A percentile compares a stretch with the other conserved stretches of the same genome.
phyloP scores from a whole-genome alignment of 1,284 basidiomycete species.

The Ustilago tritici region DNA sequence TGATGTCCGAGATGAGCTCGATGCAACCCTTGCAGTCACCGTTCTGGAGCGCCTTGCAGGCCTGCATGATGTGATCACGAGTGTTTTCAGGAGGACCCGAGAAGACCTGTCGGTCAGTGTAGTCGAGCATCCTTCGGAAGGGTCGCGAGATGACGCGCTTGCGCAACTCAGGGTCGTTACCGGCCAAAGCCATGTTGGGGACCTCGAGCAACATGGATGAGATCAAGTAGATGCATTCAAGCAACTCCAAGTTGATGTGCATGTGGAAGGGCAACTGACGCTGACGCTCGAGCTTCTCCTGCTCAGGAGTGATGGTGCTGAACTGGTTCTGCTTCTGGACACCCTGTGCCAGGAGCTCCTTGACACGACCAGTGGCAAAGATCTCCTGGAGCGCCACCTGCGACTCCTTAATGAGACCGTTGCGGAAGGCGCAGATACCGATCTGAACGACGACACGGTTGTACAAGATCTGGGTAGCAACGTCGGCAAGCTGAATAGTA shows the following conservation, averaged over 20 bases:
- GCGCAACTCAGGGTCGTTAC: constrained; percentile 83
- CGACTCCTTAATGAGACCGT: constrained; percentile 92
- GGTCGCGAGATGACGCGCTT: constrained; percentile 89
- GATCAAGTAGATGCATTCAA: constrained; percentile 96
- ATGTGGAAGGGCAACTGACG: constrained; percentile 98
- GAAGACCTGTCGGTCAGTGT: constrained; percentile 97
- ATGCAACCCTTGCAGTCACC: constrained; percentile 97
- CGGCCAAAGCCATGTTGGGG: constrained; percentile 91
- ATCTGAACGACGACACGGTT: constrained; percentile 98
- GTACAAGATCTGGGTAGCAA: constrained; percentile 96
- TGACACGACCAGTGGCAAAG: constrained; percentile 91
- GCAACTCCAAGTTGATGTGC: constrained; percentile 98
- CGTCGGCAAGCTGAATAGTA: constrained; percentile 92
- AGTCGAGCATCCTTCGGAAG: constrained; percentile 94
- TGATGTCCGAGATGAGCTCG: constrained; percentile 93
- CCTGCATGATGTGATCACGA: constrained; percentile 99
- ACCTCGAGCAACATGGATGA: constrained; percentile 99
- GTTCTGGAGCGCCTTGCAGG: constrained; percentile 92
- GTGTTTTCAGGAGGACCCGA: constrained; percentile 99
- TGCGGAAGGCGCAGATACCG: constrained; percentile 95
- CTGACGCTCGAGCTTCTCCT: constrained; percentile 95
- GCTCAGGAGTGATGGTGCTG: constrained; percentile 84
- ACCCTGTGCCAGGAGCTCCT: constrained; percentile 96
- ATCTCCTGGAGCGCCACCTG: constrained; percentile 94
- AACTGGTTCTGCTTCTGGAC: constrained; percentile 88